Percentiles rank a stretch among this genome's conserved stretches.
Conservation (phyloP, 2,329 filamentous ascomycete genomes). For the Nakataea oryzae region DNA sequence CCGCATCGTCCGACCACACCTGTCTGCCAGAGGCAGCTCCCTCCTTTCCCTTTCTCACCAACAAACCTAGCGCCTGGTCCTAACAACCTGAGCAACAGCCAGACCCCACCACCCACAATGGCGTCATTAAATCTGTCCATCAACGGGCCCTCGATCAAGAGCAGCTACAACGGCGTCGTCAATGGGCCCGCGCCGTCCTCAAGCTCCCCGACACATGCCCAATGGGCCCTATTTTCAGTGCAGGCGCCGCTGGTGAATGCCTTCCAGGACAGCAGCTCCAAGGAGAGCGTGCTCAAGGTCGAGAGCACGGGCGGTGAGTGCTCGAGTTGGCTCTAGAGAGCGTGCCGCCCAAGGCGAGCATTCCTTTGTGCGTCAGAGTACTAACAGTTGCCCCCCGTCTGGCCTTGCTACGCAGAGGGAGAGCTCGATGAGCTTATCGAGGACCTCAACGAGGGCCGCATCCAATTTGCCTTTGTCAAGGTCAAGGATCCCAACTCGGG, state of each 20-base stretch:
- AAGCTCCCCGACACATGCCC: conserved; percentile 70
- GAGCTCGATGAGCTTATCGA: conserved; percentile 85
- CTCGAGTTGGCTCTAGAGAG: neutral
- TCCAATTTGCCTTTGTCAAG: conserved; percentile 95
- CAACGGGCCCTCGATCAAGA: conserved; percentile 76
- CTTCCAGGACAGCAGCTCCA: conserved; percentile 76
- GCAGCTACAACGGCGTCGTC: conserved; percentile 56
- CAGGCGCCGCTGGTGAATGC: conserved; percentile 86
- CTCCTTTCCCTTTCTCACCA: neutral
- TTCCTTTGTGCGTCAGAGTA: neutral
- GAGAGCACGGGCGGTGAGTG: conserved; percentile 71
- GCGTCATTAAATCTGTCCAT: conserved; percentile 70
- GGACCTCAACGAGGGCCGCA: conserved; percentile 91
- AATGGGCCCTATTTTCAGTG: conserved; percentile 92
- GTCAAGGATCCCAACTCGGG: conserved; percentile 88
- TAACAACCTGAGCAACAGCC: neutral
- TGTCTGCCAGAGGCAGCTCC: neutral
- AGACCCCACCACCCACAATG: conserved; percentile 35
- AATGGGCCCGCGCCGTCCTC: conserved; percentile 39
- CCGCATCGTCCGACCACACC: neutral
- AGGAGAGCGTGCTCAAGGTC: conserved; percentile 93
- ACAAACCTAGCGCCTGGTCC: too few relatives aligned
- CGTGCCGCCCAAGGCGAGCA: neutral
- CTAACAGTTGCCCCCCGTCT: conserved; percentile 3
- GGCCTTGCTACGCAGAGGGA: conserved; percentile 52